Evolutionary conservation across 768 basidiomycete genomes (phyloP), one percentile per base, ranked within the genome.

Genomic region (Boletus edulis): DNA sequence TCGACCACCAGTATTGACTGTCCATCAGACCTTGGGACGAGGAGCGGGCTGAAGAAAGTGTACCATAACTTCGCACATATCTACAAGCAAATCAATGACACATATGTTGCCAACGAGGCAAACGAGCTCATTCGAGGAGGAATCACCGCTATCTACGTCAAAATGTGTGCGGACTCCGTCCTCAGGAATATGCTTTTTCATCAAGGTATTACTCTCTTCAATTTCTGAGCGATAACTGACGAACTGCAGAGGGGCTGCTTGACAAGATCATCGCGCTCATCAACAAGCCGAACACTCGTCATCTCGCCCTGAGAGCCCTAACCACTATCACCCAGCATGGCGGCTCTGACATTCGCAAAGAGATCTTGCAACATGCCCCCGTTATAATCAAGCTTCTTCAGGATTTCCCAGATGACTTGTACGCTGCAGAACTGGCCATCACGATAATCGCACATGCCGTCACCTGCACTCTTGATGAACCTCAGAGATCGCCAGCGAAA

Each of bases 31-130:
- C 49, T 51, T 17, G 34, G 38, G 14, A 48, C 48, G 83, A 83
- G 85, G 64, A 78, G 76, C 60, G 85, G 84, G 17, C 66, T 87
- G 56, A 86, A 83, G 65, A 83, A 80, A 60, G 75, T 85, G 10
- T 83, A 86, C 61, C 68, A 72, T 31, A 76, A 81, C 58, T 85
- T 87, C 61, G 74, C 76, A 18, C 64, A 67, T 1, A 75, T 84
- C 35, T 81, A 79, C 54, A 62, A 68, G 35, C 74, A 72, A 15
- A 72, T 86, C 15, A 78, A 84, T 22, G 69, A 69, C 12, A 70
- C 75, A 0, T 85, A 81, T 60, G 60, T 72, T 7, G 73, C 67
- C 22, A 71, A 79, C 54, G 45, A 52, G 3, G 66, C 67, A 3
- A 79, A 80, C 62, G 74, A 74, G 48, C 67, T 85, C 20, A 68